Conservation (phyloP, 2,329 filamentous ascomycete genomes). For the Diaporthe citriasiana region DNA sequence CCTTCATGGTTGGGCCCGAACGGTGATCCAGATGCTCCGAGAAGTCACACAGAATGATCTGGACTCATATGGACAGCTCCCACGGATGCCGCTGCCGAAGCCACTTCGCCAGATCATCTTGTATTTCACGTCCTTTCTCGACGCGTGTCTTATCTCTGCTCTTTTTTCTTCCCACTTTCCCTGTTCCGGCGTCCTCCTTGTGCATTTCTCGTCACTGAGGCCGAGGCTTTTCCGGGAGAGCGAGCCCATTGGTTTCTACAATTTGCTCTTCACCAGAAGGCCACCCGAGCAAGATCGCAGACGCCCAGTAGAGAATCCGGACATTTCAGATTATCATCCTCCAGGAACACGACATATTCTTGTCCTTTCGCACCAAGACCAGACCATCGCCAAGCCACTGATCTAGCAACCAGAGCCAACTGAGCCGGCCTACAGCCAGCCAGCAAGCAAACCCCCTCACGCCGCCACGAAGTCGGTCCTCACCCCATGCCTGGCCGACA, state of each 20-base stretch:
- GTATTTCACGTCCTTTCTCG: no score
- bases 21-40: no score
- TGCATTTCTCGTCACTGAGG: background rate
- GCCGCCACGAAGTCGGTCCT: constrained; percentile 20
- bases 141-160: background rate
- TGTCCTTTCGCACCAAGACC: background rate
- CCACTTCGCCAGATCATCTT: no score
- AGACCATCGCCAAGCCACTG: background rate
- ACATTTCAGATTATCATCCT: background rate
- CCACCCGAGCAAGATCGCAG: background rate
- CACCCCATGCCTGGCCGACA: background rate
- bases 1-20: no score
- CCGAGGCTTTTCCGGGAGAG: background rate
- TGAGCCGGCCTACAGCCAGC: background rate
- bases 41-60: no score
- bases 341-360: background rate
- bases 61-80: no score
- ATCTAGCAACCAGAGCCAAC: no score
- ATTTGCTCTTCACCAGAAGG: background rate
- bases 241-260: background rate
- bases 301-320: background rate
- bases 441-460: constrained; percentile 13
- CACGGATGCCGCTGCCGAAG: no score
- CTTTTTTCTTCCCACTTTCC: no score
- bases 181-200: no score